Evolutionary conservation across 1,284 basidiomycete genomes (phyloP).

Genomic region (Quambalaria eucalypti): DNA sequence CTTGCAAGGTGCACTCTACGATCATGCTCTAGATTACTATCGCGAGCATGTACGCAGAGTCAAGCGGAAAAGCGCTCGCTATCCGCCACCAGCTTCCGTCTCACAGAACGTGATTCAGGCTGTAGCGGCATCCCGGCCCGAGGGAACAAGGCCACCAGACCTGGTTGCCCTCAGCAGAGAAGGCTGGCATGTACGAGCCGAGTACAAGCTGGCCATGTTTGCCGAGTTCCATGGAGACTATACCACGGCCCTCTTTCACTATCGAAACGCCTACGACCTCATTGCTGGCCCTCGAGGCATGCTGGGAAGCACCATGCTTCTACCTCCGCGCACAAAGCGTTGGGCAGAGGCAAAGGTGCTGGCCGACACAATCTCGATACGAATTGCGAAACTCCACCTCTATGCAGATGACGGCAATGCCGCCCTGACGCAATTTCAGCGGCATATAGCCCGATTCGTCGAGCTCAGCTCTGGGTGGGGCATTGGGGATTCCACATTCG

Average conservation of each 20-base stretch:
- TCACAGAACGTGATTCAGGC: constrained; percentile 31
- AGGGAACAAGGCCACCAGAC: constrained; percentile 1
- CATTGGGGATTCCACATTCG: constrained; percentile 91
- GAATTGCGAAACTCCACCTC: constrained; percentile 56
- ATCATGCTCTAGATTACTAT: constrained; percentile 84
- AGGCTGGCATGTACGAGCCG: constrained; percentile 91
- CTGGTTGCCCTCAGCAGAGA: constrained; percentile 57
- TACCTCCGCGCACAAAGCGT: constrained; percentile 84
- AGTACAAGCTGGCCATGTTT: constrained; percentile 93
- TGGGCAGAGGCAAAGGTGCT: constrained; percentile 98
- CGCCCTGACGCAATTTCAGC: constrained; percentile 58
- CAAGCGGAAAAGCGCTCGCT: constrained; percentile 71
- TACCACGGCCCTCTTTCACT: constrained; percentile 51
- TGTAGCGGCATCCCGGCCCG: background rate
- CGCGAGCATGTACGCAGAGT: constrained; percentile 82
- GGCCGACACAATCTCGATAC: constrained; percentile 55
- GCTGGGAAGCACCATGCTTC: constrained; percentile 62
- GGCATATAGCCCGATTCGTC: constrained; percentile 72
- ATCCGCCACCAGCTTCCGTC: constrained; percentile 48
- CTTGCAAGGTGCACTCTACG: constrained; percentile 75
- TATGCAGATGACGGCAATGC: constrained; percentile 75
- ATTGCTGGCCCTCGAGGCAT: constrained; percentile 3
- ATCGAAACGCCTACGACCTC: constrained; percentile 15
- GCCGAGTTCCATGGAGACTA: constrained; percentile 87
- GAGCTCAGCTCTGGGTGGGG: constrained; percentile 88